A percentile compares a stretch with the other conserved stretches of the same genome.
These are phyloP conservation scores for Tolypocladium ophioglossoides DNA, from an alignment of 2,329 filamentous ascomycete genomes.

Conservation along the genomic window DNA sequence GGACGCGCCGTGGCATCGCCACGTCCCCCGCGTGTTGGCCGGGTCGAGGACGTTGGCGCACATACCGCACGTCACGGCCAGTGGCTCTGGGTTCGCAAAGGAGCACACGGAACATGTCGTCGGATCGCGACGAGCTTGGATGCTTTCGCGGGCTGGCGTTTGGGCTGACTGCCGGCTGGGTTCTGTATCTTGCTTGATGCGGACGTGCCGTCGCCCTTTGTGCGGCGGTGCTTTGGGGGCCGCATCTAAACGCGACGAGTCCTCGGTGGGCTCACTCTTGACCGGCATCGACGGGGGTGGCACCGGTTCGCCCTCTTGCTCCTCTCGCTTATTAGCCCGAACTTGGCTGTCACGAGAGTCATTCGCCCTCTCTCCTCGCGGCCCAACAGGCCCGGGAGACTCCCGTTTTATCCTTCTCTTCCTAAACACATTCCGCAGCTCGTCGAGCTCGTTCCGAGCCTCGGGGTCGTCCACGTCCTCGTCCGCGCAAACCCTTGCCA, in stretches of 20 bases:
- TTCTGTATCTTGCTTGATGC: neutral
- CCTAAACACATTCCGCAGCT: slow-evolving; percentile 42
- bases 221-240: neutral
- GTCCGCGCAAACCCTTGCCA: slow-evolving; percentile 68
- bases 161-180: neutral
- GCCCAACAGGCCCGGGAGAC: neutral
- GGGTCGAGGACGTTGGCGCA: slow-evolving; percentile 61
- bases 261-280: neutral
- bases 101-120: slow-evolving; percentile 54
- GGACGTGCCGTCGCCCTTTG: neutral
- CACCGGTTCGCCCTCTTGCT: neutral
- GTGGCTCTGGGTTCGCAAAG: slow-evolving; percentile 41
- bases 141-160: neutral
- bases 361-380: neutral
- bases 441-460: slow-evolving; percentile 43
- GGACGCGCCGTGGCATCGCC: slow-evolving; percentile 47
- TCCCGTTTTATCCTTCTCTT: slow-evolving; percentile 12
- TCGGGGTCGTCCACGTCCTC: slow-evolving; percentile 42
- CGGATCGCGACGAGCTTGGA: neutral
- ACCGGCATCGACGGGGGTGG: neutral
- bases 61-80: slow-evolving; percentile 49
- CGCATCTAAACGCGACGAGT: neutral
- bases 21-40: slow-evolving; percentile 42
- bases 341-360: neutral
- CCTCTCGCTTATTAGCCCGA: neutral